phyloP scores from a whole-genome alignment of 1,284 basidiomycete genomes.

The Apiotrichum brassicae region DNA sequence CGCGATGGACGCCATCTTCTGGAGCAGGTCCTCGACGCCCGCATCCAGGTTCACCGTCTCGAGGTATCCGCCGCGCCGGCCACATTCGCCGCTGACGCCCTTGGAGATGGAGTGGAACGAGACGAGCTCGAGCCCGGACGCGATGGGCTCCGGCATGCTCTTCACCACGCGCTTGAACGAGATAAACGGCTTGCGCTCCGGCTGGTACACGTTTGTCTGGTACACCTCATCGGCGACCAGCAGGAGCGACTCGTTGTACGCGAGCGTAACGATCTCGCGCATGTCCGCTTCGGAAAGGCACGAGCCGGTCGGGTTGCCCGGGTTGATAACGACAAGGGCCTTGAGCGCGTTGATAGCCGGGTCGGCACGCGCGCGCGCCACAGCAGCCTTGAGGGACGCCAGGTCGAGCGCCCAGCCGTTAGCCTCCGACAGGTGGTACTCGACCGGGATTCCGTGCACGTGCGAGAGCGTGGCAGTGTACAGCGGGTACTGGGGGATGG shows the following conservation, averaged over 20 bases:
- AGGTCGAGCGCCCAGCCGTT: constrained; percentile 74
- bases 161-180: constrained; percentile 79
- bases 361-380: constrained; percentile 59
- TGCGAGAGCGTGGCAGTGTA: constrained; percentile 88
- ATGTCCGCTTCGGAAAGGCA: constrained; percentile 66
- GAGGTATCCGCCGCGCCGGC: constrained; percentile 86
- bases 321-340: constrained; percentile 86
- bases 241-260: constrained; percentile 71
- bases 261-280: constrained; percentile 63
- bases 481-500: constrained; percentile 92
- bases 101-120: constrained; percentile 92
- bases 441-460: constrained; percentile 65
- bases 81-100: constrained; percentile 84
- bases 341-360: constrained; percentile 55
- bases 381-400: constrained; percentile 58
- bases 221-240: constrained; percentile 90
- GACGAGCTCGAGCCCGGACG: constrained; percentile 58
- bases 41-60: constrained; percentile 70
- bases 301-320: constrained; percentile 85
- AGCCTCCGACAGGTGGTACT: constrained; percentile 77
- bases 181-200: constrained; percentile 60
- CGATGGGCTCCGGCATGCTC: constrained; percentile 51
- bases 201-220: constrained; percentile 74
- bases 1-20: constrained; percentile 82
- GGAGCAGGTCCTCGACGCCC: constrained; percentile 68